phyloP scores from a whole-genome alignment of 495 filamentous ascomycete species.

The Aspergillus bridgeri region DNA sequence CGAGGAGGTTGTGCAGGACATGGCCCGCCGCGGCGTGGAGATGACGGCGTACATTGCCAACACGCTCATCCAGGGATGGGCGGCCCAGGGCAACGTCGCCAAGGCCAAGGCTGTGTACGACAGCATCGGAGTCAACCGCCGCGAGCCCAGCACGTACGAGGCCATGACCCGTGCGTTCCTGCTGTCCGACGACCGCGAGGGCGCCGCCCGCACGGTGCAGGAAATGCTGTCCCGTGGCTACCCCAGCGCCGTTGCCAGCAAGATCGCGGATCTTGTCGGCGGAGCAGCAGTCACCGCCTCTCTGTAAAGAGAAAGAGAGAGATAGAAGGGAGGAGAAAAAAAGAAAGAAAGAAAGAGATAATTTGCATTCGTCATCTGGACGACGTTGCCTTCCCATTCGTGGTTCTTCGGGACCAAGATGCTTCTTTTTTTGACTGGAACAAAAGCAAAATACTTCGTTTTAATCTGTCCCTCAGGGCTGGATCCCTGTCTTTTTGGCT shows the following conservation, averaged over 20 bases:
- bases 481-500: constrained; percentile 34
- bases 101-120: constrained; percentile 79
- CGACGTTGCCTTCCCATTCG: neutral
- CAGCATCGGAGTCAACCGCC: constrained; percentile 64
- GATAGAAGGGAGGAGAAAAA: neutral
- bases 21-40: constrained; percentile 67
- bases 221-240: constrained; percentile 93
- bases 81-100: constrained; percentile 71
- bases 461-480: constrained; percentile 35
- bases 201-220: constrained; percentile 71
- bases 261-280: constrained; percentile 85
- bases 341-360: neutral
- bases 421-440: constrained; percentile 19
- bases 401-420: neutral
- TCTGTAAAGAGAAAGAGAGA: constrained; percentile 16
- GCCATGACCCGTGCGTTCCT: constrained; percentile 96
- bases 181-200: constrained; percentile 69
- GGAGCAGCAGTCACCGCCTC: constrained; percentile 33
- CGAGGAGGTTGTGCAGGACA: constrained; percentile 66
- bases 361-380: neutral
- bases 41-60: constrained; percentile 98
- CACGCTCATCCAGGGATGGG: constrained; percentile 98
- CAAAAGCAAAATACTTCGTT: constrained; percentile 21
- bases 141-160: constrained; percentile 98
- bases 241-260: constrained; percentile 83